phyloP scores from a whole-genome alignment of 176 grass and related monocot species.

The Oryza officinalis region DNA sequence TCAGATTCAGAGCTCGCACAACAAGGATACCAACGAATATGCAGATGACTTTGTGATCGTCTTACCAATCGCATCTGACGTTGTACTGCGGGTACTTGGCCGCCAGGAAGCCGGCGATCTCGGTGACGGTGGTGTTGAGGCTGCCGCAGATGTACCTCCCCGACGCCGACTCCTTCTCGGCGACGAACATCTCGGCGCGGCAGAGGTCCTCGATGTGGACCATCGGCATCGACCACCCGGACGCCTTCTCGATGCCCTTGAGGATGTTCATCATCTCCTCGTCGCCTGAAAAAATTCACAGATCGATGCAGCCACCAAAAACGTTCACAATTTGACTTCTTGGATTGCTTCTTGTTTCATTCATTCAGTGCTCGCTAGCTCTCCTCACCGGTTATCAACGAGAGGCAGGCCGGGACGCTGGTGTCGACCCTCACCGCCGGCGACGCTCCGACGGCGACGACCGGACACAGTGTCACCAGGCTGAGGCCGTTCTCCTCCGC shows the following conservation, averaged over 20 bases:
- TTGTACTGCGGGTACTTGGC: conserved; percentile 61
- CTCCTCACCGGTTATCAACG: conserved; percentile 45
- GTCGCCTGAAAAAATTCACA: conserved; percentile 35
- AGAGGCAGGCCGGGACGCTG: conserved; percentile 29
- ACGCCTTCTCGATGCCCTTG: background rate
- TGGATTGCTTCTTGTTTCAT: too few relatives aligned
- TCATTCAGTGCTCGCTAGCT: too few relatives aligned
- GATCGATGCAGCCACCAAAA: too few relatives aligned
- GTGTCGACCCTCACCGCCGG: conserved; percentile 14
- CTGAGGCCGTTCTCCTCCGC: conserved; percentile 27
- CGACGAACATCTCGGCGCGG: conserved; percentile 69
- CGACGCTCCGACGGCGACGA: conserved; percentile 32
- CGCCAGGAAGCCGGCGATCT: conserved; percentile 46
- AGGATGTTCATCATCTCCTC: conserved; percentile 33
- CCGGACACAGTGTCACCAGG: conserved; percentile 41
- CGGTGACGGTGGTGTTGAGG: conserved; percentile 41
- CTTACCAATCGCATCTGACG: conserved; percentile 29
- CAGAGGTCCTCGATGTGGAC: conserved; percentile 63
- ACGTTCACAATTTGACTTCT: too few relatives aligned
- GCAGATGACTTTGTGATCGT: too few relatives aligned
- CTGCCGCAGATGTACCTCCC: background rate
- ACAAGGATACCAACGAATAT: too few relatives aligned
- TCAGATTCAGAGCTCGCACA: too few relatives aligned
- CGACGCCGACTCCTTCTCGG: conserved; percentile 1
- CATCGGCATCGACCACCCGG: background rate